Base-by-base conservation (phyloP, 352 stramenopile species). In the Blastocystis sp. region DNA sequence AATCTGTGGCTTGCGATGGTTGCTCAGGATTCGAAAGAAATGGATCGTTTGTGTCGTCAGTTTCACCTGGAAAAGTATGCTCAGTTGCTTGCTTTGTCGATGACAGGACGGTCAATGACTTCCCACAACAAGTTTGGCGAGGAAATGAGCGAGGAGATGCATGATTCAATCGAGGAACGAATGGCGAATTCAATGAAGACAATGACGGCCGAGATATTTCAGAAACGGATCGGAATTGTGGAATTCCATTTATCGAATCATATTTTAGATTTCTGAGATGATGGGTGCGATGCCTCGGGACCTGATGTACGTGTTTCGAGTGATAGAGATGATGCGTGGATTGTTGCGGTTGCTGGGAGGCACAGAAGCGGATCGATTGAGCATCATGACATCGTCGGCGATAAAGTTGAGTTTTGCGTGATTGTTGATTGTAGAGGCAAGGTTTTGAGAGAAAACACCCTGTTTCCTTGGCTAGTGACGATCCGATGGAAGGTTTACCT, bases 1-100 rank as follows among this genome's bases (percentile, higher is more conserved):
- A 76, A 85, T 7, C 82, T 96, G 59, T 96, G 94, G 94, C 92
- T 94, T 69, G 94, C 94, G n/a, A 95, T 96, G 91, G 90, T 96
- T 2, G 91, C 95, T 37, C 92, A 93, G n/a, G 93, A 96, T 70
- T 90, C 56, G 9, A 76, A 75, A 69, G 90, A 96, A 8, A 90
- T 85, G 50, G 11, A 66, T n/a, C 7, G 16, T 13, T 45, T 85
- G 20, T 85, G 73, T 18, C 9, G 73, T 16, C 7, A 45, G 54
- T 85, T 53, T 45, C 43, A 53, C 26, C 53, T 85, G 73, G 73
- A 85, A 34, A 8, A 43, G 5, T 85, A 41, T 45, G 73, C 43
- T 6, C 73, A 85, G 50, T 18, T 85, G 26, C 7, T 85, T 50
- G 45, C 73, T 3, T 45, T 85, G 26, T 39, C 73, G 37, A n/a